A percentile compares a stretch with the other conserved stretches of the same genome.
Conservation (phyloP, 2,329 filamentous ascomycete genomes). For the Elsinoe necatrix region DNA sequence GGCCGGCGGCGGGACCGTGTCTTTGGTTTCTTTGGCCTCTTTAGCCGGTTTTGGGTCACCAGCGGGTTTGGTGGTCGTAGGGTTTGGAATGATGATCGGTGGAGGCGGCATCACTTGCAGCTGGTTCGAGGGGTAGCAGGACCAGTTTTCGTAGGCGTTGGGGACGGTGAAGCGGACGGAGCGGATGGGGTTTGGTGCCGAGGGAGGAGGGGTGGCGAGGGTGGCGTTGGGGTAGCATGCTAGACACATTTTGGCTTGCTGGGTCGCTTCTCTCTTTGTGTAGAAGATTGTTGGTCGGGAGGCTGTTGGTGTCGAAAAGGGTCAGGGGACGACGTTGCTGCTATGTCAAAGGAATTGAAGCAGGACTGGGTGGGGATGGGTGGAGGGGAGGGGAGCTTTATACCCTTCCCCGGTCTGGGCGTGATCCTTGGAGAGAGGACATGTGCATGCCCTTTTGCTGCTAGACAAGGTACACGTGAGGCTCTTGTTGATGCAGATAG, state of each 20-base stretch:
- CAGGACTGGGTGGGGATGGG: neutral
- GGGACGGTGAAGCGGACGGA: slow-evolving; percentile 10
- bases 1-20: slow-evolving; percentile 1
- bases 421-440: slow-evolving; percentile 1
- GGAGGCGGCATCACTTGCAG: slow-evolving; percentile 14
- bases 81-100: slow-evolving; percentile 9
- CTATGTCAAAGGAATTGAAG: neutral
- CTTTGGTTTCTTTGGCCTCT: slow-evolving; percentile 10
- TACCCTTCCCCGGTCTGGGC: neutral
- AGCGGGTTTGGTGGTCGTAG: neutral
- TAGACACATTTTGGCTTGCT: slow-evolving; percentile 4
- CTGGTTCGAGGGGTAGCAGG: slow-evolving; percentile 12
- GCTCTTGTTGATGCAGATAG: neutral
- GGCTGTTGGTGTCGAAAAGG: neutral
- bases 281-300: neutral
- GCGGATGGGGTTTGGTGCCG: neutral
- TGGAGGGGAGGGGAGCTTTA: neutral
- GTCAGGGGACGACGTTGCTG: neutral
- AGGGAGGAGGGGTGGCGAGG: neutral
- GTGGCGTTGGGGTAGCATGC: slow-evolving; percentile 10
- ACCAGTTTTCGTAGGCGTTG: slow-evolving; percentile 4
- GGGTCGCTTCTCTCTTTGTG: neutral
- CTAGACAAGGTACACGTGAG: neutral
- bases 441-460: neutral
- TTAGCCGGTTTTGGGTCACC: neutral